Evolutionary conservation across 139 green algal species (phyloP), one percentile per base, ranked within the genome.

Genomic region (Chlamydomonas asymmetrica): DNA sequence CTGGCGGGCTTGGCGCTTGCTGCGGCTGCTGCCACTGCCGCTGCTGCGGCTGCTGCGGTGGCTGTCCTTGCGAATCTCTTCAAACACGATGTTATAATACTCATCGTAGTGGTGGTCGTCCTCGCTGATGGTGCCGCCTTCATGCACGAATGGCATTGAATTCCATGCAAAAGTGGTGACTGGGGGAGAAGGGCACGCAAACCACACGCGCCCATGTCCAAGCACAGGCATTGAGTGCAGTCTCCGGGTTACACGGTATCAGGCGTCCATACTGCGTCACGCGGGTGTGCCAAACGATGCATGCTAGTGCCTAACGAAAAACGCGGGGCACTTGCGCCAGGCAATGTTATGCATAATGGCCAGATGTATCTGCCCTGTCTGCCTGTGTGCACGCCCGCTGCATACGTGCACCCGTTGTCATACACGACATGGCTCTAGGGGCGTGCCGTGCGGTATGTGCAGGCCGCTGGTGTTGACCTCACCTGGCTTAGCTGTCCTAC

Each of bases 71-170:
- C 10, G 45, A 52, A 52, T 10, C 45, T 52, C 10, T 52, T 76
- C 54, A 20, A 76, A 76, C 1, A 76, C 5, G 1, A 76, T 35
- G 56, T 76, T 76, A 32, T 76, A 57, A 20, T 68, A 39, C 31
- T 68, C 40, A 57, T 60, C 40, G 56, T 75, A 63, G n/a, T 61
- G 31, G 41, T 41, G 38, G 38, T 56, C 8, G 6, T 20, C 39
- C 22, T 25, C n/a, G 22, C 61, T 23, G 43, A 52, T 25, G 49
- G 31, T 10, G 10, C 4, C 5, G 48, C 49, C 23, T 56, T 6
- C 31, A 39, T 27, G 6, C 6, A 13, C 39, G 43, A n/a, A n/a
- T n/a, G n/a, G n/a, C n/a, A 22, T 62, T 25, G 16, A 31, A 27
- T 4, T 39, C 4, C n/a, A 27, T 5, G 18, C 23, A 45, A 16